Percentiles rank a stretch among this genome's conserved stretches.
These are phyloP conservation scores for Closterium sp. DNA, from an alignment of 139 green algal species.

Conservation along the genomic window DNA sequence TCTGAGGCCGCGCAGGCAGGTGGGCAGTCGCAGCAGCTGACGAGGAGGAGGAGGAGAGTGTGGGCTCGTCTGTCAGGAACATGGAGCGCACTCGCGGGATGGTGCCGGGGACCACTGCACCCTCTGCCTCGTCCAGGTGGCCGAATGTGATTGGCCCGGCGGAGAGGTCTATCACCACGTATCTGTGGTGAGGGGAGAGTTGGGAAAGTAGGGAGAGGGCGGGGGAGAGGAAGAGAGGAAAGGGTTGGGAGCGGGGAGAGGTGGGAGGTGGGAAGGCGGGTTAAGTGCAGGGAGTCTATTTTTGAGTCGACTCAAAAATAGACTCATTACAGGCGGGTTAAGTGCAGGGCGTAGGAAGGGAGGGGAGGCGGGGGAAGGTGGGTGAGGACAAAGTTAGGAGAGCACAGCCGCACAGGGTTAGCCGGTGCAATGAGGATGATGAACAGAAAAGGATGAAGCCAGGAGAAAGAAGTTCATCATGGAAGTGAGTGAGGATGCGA, in stretches of 20 bases:
- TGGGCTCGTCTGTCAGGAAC: conserved; percentile 1
- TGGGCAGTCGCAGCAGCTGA: neutral
- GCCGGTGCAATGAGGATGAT: too few relatives aligned
- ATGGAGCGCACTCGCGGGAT: conserved; percentile 23
- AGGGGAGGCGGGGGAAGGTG: too few relatives aligned
- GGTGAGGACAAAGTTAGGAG: too few relatives aligned
- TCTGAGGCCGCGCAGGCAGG: neutral
- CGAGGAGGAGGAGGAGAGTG: neutral
- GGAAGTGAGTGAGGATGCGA: too few relatives aligned
- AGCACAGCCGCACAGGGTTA: too few relatives aligned
- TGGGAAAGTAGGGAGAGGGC: neutral
- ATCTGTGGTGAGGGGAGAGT: conserved; percentile 5
- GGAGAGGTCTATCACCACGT: conserved; percentile 48
- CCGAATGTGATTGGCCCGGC: conserved; percentile 35
- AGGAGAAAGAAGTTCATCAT: too few relatives aligned
- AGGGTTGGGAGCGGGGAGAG: neutral
- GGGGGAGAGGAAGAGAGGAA: neutral
- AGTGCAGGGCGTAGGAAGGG: too few relatives aligned
- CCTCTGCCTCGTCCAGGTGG: neutral
- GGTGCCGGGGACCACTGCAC: neutral
- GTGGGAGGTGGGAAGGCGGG: neutral
- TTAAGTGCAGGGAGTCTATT: too few relatives aligned
- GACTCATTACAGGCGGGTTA: too few relatives aligned
- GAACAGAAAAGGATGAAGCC: too few relatives aligned
- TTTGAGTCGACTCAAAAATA: too few relatives aligned